Conservation (phyloP, 2,329 filamentous ascomycete genomes). For the Rosellinia necatrix region DNA sequence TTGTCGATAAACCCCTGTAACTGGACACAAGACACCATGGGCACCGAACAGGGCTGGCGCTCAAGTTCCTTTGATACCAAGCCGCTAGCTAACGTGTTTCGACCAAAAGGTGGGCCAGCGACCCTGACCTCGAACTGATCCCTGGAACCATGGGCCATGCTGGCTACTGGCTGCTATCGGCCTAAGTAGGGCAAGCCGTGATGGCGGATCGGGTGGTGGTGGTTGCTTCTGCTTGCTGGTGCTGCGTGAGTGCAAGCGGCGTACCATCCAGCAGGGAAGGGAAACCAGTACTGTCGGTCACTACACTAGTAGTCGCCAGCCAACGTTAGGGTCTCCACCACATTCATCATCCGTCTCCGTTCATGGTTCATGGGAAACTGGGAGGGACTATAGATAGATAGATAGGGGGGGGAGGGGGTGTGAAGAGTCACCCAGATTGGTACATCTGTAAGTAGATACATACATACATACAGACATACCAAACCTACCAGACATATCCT, state of each 20-base stretch:
- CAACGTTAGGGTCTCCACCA: constrained; percentile 20
- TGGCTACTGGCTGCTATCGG: constrained; percentile 20
- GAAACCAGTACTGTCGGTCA: constrained; percentile 18
- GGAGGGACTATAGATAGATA: constrained; percentile 15
- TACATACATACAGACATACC: too few relatives aligned
- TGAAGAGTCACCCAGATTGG: neutral
- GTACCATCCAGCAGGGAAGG: constrained; percentile 21
- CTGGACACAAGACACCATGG: constrained; percentile 41
- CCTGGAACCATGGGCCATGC: constrained; percentile 40
- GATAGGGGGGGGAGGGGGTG: constrained; percentile 2
- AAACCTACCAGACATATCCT: too few relatives aligned
- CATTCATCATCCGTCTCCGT: constrained; percentile 18
- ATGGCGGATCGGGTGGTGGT: constrained; percentile 37
- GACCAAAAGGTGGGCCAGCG: constrained; percentile 34
- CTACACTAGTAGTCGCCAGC: constrained; percentile 23
- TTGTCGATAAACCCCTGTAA: constrained; percentile 42
- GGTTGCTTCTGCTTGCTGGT: constrained; percentile 25
- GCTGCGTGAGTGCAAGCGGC: constrained; percentile 21
- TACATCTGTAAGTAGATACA: too few relatives aligned
- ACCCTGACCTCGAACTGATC: constrained; percentile 32
- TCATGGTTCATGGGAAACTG: constrained; percentile 7
- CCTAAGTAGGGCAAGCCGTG: constrained; percentile 34
- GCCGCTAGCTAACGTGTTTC: constrained; percentile 42
- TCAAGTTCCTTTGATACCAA: constrained; percentile 39
- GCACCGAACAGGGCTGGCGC: constrained; percentile 39